Evolutionary conservation across 805 yeast species (phyloP).

Genomic region (Saccharomyces mikatae): DNA sequence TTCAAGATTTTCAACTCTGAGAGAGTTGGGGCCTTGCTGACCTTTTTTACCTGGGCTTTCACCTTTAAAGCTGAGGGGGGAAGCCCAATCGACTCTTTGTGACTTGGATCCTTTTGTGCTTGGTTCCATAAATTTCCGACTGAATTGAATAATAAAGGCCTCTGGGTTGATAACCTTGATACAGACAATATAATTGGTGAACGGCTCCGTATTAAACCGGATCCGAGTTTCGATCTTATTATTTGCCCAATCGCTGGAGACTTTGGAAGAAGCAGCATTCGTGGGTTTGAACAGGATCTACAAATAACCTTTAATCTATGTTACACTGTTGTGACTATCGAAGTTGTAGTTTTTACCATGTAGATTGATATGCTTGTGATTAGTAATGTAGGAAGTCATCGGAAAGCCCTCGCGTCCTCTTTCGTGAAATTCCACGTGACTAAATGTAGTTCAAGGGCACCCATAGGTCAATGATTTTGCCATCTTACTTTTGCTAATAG

Average conservation of each 20-base stretch:
- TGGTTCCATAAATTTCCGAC: background rate
- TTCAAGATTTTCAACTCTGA: conserved; percentile 46
- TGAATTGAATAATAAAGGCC: background rate
- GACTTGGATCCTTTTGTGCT: background rate
- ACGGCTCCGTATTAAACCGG: background rate
- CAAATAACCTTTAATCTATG: background rate
- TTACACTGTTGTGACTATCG: background rate
- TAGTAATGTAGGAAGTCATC: background rate
- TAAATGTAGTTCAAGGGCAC: background rate
- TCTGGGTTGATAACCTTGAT: background rate
- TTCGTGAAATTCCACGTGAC: background rate
- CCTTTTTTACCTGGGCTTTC: background rate
- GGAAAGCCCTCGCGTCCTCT: background rate
- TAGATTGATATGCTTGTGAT: background rate
- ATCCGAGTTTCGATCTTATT: background rate
- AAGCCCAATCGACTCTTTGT: background rate
- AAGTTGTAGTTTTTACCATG: background rate
- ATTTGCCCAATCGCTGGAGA: background rate
- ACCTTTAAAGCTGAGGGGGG: background rate
- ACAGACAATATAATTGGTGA: background rate
- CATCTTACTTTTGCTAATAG: background rate
- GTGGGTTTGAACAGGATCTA: background rate
- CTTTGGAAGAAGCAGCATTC: background rate
- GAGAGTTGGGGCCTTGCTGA: conserved; percentile 22
- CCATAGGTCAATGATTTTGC: background rate